Conservation (phyloP, 306 rosid genomes). For the Quercus dentata region DNA sequence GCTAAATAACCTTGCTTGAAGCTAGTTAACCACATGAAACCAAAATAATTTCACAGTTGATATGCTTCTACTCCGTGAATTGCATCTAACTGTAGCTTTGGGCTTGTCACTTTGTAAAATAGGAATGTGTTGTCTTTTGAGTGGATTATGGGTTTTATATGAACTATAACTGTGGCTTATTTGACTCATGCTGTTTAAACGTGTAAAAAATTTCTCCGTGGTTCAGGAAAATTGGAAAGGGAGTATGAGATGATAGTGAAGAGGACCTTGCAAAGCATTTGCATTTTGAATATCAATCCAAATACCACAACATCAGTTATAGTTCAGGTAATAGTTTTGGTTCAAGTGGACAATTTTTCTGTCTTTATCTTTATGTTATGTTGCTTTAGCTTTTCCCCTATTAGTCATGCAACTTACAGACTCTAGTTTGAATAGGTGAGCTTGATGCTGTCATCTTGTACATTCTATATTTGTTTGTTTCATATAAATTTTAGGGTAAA, state of each 20-base stretch:
- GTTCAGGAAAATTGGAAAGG: constrained; percentile 65
- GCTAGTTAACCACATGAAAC: background rate
- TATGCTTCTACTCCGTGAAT: background rate
- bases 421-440: background rate
- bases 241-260: constrained; percentile 86
- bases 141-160: background rate
- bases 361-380: background rate
- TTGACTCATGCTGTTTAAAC: background rate
- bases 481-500: background rate
- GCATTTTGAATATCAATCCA: constrained; percentile 65
- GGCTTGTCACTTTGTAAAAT: background rate
- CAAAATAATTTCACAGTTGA: background rate
- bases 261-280: constrained; percentile 76
- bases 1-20: background rate
- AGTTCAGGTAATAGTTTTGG: constrained; percentile 48
- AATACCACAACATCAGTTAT: constrained; percentile 75
- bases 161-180: background rate
- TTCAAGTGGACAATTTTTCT: background rate
- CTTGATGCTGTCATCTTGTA: background rate
- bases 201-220: background rate
- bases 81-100: background rate
- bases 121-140: background rate
- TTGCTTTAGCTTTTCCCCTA: background rate
- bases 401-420: background rate
- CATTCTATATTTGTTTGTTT: too few relatives aligned